Conservation (phyloP, 1,284 basidiomycete species). For the Apiotrichum mycotoxinovorans region DNA sequence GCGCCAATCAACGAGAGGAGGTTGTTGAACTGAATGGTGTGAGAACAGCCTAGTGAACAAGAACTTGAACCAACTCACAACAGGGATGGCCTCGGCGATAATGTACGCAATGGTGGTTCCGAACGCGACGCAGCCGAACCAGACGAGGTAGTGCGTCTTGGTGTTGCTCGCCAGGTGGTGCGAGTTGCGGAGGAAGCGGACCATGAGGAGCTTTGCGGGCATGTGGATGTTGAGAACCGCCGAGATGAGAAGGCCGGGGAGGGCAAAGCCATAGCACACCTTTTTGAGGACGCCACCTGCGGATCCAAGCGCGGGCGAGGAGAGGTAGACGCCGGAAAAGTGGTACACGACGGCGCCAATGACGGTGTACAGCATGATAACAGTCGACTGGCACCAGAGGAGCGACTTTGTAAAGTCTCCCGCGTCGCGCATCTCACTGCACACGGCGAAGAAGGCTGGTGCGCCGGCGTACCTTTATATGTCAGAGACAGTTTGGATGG, state of each 20-base stretch:
- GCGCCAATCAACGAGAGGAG: conserved; percentile 31
- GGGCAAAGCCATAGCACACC: conserved; percentile 40
- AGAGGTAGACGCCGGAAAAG: conserved; percentile 12
- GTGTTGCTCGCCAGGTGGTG: conserved; percentile 60
- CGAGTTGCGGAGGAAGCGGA: conserved; percentile 59
- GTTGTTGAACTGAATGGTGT: conserved; percentile 12
- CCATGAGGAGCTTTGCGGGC: conserved; percentile 59
- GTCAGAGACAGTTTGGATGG: conserved; percentile 6
- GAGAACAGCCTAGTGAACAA: no score
- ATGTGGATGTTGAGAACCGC: conserved; percentile 35
- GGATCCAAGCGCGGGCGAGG: conserved; percentile 41
- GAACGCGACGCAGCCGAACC: conserved; percentile 49
- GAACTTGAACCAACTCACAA: conserved; percentile 2
- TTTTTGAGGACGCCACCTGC: conserved; percentile 45
- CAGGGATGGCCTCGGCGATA: conserved; percentile 22
- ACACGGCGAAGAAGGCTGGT: conserved; percentile 34
- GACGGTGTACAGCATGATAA: conserved; percentile 21
- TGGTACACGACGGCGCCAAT: conserved; percentile 13
- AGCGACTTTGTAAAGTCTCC: conserved; percentile 27
- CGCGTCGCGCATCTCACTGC: conserved; percentile 42
- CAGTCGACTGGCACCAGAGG: conserved; percentile 28
- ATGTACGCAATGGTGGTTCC: conserved; percentile 13
- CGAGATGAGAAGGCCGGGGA: conserved; percentile 36
- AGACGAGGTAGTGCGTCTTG: conserved; percentile 50
- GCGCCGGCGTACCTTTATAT: conserved; percentile 34